Base-by-base conservation (phyloP, 2,329 filamentous ascomycete genomes). In the Botryotinia convoluta region DNA sequence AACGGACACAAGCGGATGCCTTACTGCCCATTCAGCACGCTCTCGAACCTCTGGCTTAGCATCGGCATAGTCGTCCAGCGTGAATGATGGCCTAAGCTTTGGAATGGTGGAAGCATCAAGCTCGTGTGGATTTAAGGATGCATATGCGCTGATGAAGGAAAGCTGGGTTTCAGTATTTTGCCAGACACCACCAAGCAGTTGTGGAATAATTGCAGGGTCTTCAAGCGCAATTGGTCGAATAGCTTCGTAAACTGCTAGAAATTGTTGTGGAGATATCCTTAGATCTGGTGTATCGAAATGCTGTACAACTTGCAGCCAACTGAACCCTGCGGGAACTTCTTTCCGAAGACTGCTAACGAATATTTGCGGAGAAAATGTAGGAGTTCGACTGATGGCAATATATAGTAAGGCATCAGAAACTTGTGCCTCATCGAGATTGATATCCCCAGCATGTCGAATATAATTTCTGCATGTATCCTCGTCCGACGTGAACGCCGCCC, bases 141-240 rank as follows among this genome's bases (percentile, higher is more conserved):
- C 87, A 81, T 95, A 98, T 29, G 94, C 94, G 76, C 92, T 92
- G 71, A 98, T 89, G 81, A 98, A 98, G n/a, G 95, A 97, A 51
- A 99, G 85, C 77, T 98, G 95, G 0, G 96, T 93, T 75, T 97
- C 91, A 22, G 92, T 89, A 77, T 97, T 89, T 75, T 91, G 90
- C 95, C 97, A 99, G 75, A 89, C 79, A 12, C 95, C 95, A 74
- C 95, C 95, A 95, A 96, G 98, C 35, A 99, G 85, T 57, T 87
- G 88, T 81, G 98, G 94, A 62, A 99, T 92, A 80, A 98, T 93
- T 78, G 98, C 90, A 39, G 85, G 85, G 26, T 87, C 84, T 16
- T 85, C 83, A n/a, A 87, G 85, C 71, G 94, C 93, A 72, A 96
- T 85, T 1, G 91, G 90, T 26, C 94, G 84, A 42, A 99, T 84